phyloP scores from a whole-genome alignment of 371 early-diverging fungal genomes.

The Lichtheimia ramosa region DNA sequence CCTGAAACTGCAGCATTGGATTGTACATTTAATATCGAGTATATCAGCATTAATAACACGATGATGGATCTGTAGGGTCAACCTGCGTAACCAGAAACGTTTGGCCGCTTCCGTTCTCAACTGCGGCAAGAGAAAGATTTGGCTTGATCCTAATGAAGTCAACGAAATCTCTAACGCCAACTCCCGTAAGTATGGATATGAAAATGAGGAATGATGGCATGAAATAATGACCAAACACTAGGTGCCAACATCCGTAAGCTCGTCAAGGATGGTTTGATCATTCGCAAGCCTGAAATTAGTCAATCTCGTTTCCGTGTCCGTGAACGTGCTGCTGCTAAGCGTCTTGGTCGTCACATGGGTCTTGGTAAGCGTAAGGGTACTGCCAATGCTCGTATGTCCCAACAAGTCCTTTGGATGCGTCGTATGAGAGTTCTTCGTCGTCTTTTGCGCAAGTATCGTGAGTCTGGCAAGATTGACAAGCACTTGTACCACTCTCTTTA shows the following conservation, averaged over 20 bases:
- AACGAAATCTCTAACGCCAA: constrained; percentile 96
- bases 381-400: constrained; percentile 98
- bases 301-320: constrained; percentile 97
- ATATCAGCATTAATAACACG: neutral
- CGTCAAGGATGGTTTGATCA: constrained; percentile 96
- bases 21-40: too few relatives aligned
- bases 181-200: constrained; percentile 76
- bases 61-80: constrained; percentile 59
- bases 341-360: constrained; percentile 99
- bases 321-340: constrained; percentile 92
- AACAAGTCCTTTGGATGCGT: constrained; percentile 98
- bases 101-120: constrained; percentile 98
- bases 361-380: constrained; percentile 99
- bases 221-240: constrained; percentile 23
- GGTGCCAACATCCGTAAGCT: constrained; percentile 97
- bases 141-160: constrained; percentile 99
- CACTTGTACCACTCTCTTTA: constrained; percentile 98
- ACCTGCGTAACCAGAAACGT: constrained; percentile 90
- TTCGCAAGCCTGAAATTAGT: constrained; percentile 92
- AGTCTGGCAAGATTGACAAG: constrained; percentile 96
- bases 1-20: too few relatives aligned
- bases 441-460: constrained; percentile 97
- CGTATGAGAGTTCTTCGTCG: constrained; percentile 98
- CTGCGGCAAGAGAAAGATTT: constrained; percentile 99
- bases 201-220: neutral